These are phyloP conservation scores for Alternaria alternata DNA, from an alignment of 2,329 filamentous ascomycete genomes.

Conservation along the genomic window DNA sequence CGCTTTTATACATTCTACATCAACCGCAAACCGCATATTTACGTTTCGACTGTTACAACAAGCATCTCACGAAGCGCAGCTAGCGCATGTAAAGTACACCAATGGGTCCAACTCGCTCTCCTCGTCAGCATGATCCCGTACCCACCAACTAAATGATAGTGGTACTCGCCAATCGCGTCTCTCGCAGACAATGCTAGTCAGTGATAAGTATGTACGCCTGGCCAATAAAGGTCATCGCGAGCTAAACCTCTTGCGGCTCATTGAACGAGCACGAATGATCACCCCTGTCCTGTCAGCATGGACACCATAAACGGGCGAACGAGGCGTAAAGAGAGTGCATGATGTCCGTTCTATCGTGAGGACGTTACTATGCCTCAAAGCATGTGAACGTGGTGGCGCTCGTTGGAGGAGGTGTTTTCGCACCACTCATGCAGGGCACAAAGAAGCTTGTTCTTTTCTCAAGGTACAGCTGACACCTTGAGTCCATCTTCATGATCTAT, in stretches of 20 bases:
- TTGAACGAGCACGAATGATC: slow-evolving; percentile 14
- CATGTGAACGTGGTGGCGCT: no score
- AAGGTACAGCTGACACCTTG: no score
- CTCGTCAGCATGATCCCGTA: neutral
- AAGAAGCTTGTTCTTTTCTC: no score
- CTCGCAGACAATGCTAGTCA: neutral
- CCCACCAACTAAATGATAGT: neutral
- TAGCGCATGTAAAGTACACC: neutral
- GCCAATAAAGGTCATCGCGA: neutral
- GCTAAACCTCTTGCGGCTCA: slow-evolving; percentile 23
- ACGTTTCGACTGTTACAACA: neutral
- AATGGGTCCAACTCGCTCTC: neutral
- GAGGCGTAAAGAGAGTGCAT: neutral
- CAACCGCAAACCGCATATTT: neutral
- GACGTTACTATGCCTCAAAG: no score
- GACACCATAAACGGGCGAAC: neutral
- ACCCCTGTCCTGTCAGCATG: neutral
- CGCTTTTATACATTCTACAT: neutral
- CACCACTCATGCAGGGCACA: no score
- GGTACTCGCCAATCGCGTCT: neutral
- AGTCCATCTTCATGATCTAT: no score
- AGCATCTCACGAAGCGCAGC: neutral
- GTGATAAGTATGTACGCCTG: neutral
- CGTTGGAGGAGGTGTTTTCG: no score
- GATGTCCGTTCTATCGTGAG: no score